Conservation (phyloP, 2,329 filamentous ascomycete genomes). For the Knufia fluminis region DNA sequence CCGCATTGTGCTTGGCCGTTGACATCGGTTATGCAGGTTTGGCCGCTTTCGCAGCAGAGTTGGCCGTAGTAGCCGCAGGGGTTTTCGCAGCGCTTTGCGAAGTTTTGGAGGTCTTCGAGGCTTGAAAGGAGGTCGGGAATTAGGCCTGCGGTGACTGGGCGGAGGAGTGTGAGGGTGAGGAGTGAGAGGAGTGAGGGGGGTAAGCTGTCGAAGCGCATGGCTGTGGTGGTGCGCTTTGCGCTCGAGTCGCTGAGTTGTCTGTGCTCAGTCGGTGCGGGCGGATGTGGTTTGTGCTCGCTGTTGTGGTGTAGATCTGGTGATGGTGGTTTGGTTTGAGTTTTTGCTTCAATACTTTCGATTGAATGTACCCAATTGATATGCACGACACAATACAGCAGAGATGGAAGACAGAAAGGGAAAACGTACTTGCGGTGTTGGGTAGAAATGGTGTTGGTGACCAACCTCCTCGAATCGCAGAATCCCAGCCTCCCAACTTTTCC, state of each 20-base stretch:
- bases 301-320: no score
- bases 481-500: conserved; percentile 6
- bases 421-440: conserved; percentile 3
- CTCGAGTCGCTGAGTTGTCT: background rate
- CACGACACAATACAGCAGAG: background rate
- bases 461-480: conserved; percentile 4
- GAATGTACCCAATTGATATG: background rate
- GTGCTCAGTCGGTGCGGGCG: background rate
- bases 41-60: conserved; percentile 39
- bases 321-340: no score
- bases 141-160: conserved; percentile 16
- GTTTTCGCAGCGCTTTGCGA: conserved; percentile 34
- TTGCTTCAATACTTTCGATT: background rate
- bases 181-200: conserved; percentile 13
- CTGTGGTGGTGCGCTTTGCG: conserved; percentile 1
- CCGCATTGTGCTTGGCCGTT: conserved; percentile 42
- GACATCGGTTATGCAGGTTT: conserved; percentile 43
- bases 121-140: conserved; percentile 21
- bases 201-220: conserved; percentile 15
- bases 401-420: conserved; percentile 6
- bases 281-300: background rate
- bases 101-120: conserved; percentile 18
- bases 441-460: conserved; percentile 6
- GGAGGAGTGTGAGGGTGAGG: conserved; percentile 13
- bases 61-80: conserved; percentile 45